Percentiles rank a stretch among this genome's conserved stretches.
Evolutionary conservation across 179 eudicot species (phyloP).

Genomic region (Nepenthes alata): DNA sequence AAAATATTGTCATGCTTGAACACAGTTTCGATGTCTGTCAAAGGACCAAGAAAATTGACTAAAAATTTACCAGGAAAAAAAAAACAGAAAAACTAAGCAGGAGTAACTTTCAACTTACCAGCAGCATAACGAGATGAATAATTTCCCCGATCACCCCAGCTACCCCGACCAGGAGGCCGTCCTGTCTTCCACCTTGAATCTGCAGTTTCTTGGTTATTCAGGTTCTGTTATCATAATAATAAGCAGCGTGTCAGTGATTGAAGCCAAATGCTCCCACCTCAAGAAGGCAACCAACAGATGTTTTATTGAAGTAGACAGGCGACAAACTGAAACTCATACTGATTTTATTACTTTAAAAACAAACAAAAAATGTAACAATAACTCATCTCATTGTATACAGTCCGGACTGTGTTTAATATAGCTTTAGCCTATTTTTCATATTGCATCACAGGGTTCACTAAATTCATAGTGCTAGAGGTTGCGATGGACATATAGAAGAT

Average conservation of each 20-base stretch:
- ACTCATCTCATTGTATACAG: not conserved
- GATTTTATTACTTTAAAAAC: not conserved
- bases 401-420: not conserved
- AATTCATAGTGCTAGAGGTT: too few species aligned
- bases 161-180: slow-evolving; percentile 41
- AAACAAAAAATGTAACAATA: not conserved
- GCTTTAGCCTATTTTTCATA: too few species aligned
- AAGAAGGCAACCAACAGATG: not conserved
- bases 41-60: not conserved
- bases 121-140: slow-evolving; percentile 29
- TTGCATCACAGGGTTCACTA: too few species aligned
- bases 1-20: not conserved
- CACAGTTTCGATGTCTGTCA: not conserved
- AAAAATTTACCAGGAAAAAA: not conserved
- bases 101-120: slow-evolving; percentile 22
- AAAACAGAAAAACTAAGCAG: slow-evolving; percentile 1
- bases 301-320: not conserved
- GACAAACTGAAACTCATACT: not conserved
- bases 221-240: slow-evolving; percentile 18
- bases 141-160: slow-evolving; percentile 49
- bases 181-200: slow-evolving; percentile 56
- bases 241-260: not conserved
- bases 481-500: too few species aligned
- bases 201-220: slow-evolving; percentile 41
- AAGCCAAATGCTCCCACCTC: not conserved